A percentile compares a stretch with the other conserved stretches of the same genome.
These are phyloP conservation scores for Pestalotiopsis sp. DNA, from an alignment of 2,329 filamentous ascomycete genomes.

Conservation along the genomic window DNA sequence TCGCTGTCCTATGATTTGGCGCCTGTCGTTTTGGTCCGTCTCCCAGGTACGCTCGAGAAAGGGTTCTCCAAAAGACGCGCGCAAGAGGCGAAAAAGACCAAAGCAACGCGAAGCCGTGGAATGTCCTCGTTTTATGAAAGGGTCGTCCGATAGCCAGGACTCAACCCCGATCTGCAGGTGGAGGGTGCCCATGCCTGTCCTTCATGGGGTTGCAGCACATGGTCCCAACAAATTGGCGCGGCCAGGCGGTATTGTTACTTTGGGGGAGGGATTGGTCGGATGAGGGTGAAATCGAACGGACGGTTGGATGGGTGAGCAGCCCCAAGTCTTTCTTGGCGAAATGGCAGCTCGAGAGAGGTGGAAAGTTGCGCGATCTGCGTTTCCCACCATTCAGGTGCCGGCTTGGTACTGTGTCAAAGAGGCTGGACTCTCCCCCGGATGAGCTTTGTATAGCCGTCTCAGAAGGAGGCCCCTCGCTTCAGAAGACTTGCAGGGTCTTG, in stretches of 20 bases:
- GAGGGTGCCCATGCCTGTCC: neutral
- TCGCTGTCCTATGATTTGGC: neutral
- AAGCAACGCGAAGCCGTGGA: neutral
- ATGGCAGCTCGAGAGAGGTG: slow-evolving; percentile 17
- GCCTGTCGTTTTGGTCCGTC: neutral
- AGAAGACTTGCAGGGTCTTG: neutral
- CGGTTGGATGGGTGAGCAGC: neutral
- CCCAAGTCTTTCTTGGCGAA: slow-evolving; percentile 12
- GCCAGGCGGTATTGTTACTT: neutral
- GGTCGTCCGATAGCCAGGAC: neutral
- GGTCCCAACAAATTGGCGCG: slow-evolving; percentile 11
- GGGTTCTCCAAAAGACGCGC: neutral
- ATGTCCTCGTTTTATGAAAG: neutral
- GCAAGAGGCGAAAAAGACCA: neutral
- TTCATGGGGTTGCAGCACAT: slow-evolving; percentile 4
- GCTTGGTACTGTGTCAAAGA: neutral
- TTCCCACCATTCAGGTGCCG: slow-evolving; percentile 8
- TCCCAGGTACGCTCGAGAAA: neutral
- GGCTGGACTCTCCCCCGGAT: neutral
- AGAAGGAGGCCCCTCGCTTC: neutral
- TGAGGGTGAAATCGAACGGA: neutral
- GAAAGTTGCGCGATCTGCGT: slow-evolving; percentile 1
- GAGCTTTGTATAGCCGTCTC: neutral
- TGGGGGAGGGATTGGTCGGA: neutral
- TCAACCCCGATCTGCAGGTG: neutral